Evolutionary conservation across 2,329 filamentous ascomycete genomes (phyloP), one percentile per base, ranked within the genome.

Genomic region (Tolypocladium tropicale): DNA sequence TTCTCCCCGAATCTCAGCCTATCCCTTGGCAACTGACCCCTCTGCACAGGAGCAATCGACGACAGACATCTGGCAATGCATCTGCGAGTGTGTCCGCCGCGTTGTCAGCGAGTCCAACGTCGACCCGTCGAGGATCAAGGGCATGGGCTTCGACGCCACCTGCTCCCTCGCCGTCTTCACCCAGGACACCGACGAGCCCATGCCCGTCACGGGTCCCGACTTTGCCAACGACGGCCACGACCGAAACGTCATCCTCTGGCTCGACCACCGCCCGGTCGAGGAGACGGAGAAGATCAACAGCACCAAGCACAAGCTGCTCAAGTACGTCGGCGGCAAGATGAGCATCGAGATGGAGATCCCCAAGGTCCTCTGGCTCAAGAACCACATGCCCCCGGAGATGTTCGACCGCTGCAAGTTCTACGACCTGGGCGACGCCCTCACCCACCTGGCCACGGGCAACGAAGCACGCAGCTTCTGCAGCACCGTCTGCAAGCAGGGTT

Each of bases 321-420:
- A 91, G 67, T 99, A 99, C 68, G 94, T 99, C 21, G 94, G 94
- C 63, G 94, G 94, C 60, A 93, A 88, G 70, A 99, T 99, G 94
- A 96, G 90, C 70, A 93, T 96, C 62, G 94, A 99, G 78, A 99
- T 99, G 94, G 94, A 99, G 72, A 95, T 99, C 56, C 94, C 94
- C 61, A 99, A 99, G 76, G 90, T 96, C 1, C 79, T 97, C 57
- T 99, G 94, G 94, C 80, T 99, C 68, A 97, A 97, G 81, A 96
- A 96, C 73, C 83, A 97, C 74, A 97, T 99, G 94, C 88, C 94
- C 2, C 80, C 88, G 55, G 89, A 96, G 65, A 78, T 94, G 18
- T 99, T 97, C 66, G 85, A 86, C 56, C 85, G 87, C 59, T 96
- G 92, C 84, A 96, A 96, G 73, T 99, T 99, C 69, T 99, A 96